Conservation (phyloP, 2,329 filamentous ascomycete genomes). For the Capronia americana region DNA sequence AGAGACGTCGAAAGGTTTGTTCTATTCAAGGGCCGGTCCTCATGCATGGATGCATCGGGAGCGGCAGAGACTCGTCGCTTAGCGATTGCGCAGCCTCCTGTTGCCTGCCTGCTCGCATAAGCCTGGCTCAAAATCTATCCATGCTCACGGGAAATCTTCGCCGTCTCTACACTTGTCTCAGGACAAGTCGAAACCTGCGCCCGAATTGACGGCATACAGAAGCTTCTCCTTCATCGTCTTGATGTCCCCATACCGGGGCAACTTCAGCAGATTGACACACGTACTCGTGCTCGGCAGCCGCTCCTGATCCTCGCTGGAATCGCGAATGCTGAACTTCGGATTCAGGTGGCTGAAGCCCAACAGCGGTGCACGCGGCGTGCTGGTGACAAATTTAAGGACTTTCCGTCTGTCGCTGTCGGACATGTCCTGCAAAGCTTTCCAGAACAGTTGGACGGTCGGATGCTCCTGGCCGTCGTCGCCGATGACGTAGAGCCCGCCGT, state of each 20-base stretch:
- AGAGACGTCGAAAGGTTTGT: neutral
- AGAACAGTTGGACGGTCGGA: slow-evolving; percentile 83
- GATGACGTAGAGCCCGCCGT: slow-evolving; percentile 85
- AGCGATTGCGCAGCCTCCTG: neutral
- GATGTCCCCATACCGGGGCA: slow-evolving; percentile 78
- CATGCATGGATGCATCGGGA: neutral
- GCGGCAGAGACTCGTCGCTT: neutral
- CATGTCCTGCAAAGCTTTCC: slow-evolving; percentile 82
- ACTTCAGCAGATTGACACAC: slow-evolving; percentile 91
- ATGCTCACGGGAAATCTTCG: neutral
- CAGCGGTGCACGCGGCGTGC: slow-evolving; percentile 85
- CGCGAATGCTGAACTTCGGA: slow-evolving; percentile 87
- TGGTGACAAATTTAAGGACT: slow-evolving; percentile 94
- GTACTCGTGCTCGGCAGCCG: slow-evolving; percentile 92
- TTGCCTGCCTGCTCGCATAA: neutral
- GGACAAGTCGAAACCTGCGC: slow-evolving; percentile 84
- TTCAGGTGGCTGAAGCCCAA: slow-evolving; percentile 86
- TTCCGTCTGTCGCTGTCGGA: slow-evolving; percentile 78
- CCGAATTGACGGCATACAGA: slow-evolving; percentile 85
- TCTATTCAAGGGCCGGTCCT: neutral
- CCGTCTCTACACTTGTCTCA: neutral
- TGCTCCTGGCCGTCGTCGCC: slow-evolving; percentile 91
- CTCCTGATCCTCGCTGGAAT: slow-evolving; percentile 76
- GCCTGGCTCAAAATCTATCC: slow-evolving; percentile 1
- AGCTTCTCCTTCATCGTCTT: slow-evolving; percentile 76